Evolutionary conservation across 495 filamentous ascomycete genomes (phyloP).

Genomic region (Trichoderma reesei): DNA sequence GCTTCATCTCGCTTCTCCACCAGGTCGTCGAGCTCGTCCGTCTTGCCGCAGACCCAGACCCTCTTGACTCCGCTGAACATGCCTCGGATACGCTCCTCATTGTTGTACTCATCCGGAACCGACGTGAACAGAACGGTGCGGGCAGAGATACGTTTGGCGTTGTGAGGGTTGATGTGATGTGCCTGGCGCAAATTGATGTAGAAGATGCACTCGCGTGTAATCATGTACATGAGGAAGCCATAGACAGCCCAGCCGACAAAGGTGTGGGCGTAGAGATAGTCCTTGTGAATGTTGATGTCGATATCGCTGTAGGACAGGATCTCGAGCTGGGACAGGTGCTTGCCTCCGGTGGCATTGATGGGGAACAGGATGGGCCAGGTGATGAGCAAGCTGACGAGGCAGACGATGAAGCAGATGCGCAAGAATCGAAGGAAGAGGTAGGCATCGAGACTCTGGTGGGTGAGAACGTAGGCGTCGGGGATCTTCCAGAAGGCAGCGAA

Average conservation of each 20-base stretch:
- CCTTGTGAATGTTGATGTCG: conserved; percentile 36
- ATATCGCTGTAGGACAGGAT: conserved; percentile 73
- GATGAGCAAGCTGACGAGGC: conserved; percentile 69
- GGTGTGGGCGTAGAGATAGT: conserved; percentile 67
- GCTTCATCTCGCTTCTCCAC: conserved; percentile 77
- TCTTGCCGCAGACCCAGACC: conserved; percentile 78
- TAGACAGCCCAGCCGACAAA: conserved; percentile 70
- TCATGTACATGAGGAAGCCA: conserved; percentile 76
- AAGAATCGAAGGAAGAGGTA: conserved; percentile 84
- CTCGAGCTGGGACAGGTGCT: conserved; percentile 55
- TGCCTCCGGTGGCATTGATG: conserved; percentile 74
- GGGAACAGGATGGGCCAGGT: conserved; percentile 84
- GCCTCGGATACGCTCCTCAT: conserved; percentile 59
- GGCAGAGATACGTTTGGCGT: conserved; percentile 83
- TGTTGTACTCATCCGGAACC: conserved; percentile 66
- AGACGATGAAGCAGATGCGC: conserved; percentile 58
- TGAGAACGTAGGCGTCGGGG: conserved; percentile 73
- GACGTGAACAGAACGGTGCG: conserved; percentile 87
- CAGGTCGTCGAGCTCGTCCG: conserved; percentile 69
- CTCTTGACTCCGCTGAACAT: conserved; percentile 75
- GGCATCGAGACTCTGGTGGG: conserved; percentile 82
- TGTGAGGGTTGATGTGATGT: conserved; percentile 78
- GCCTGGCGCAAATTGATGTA: conserved; percentile 95
- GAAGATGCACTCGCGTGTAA: conserved; percentile 86
- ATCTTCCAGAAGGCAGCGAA: conserved; percentile 65